A percentile compares a stretch with the other conserved stretches of the same genome.
phyloP scores from a whole-genome alignment of 371 early-diverging fungal genomes.

The Lichtheimia corymbifera region DNA sequence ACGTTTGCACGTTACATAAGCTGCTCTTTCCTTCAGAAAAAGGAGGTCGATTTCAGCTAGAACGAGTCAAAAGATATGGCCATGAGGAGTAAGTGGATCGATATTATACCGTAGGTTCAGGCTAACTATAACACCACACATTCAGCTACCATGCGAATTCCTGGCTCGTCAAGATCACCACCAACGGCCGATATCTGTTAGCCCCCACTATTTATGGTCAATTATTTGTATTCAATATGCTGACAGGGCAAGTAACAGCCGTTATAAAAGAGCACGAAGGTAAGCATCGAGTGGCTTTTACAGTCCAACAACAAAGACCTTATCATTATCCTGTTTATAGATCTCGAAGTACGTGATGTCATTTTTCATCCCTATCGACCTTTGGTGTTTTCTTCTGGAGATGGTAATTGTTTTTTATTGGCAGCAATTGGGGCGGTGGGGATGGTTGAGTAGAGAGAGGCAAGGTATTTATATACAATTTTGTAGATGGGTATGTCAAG shows the following conservation, averaged over 20 bases:
- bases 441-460: too few species aligned
- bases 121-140: neutral
- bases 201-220: constrained; percentile 90
- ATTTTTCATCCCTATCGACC: constrained; percentile 84
- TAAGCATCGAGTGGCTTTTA: constrained; percentile 13
- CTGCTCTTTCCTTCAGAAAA: constrained; percentile 73
- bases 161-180: constrained; percentile 85
- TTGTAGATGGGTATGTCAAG: constrained; percentile 37
- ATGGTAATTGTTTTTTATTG: constrained; percentile 52
- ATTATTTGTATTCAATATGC: constrained; percentile 78
- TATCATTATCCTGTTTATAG: constrained; percentile 50
- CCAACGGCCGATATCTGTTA: constrained; percentile 83
- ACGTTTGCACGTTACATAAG: constrained; percentile 80
- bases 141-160: constrained; percentile 85
- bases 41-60: constrained; percentile 68
- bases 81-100: constrained; percentile 68
- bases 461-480: neutral
- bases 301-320: constrained; percentile 74
- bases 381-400: constrained; percentile 79
- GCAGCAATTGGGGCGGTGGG: neutral
- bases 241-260: constrained; percentile 71
- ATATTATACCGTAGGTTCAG: neutral
- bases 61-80: constrained; percentile 68
- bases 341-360: constrained; percentile 88
- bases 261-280: constrained; percentile 82